Evolutionary conservation across 2,329 filamentous ascomycete species (phyloP).

Genomic region (Pseudogymnoascus sp.): DNA sequence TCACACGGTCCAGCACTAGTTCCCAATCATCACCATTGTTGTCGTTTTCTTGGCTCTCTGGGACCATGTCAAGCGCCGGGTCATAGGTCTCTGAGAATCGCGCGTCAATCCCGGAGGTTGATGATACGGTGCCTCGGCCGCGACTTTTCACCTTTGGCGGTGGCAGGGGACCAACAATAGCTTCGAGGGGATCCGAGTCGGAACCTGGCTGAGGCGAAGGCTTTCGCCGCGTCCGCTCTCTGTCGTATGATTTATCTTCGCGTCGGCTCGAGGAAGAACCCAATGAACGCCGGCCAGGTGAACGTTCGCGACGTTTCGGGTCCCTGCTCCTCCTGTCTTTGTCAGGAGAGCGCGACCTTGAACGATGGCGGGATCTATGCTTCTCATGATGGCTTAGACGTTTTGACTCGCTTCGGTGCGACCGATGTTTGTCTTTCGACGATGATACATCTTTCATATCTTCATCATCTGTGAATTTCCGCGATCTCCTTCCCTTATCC

Average conservation of each 20-base stretch:
- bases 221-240: not conserved
- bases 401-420: not conserved
- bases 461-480: not conserved
- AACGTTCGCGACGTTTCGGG: not conserved
- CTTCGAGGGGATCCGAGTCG: slow-evolving; percentile 66
- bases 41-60: slow-evolving; percentile 34
- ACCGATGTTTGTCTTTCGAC: not conserved
- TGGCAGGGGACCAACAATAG: slow-evolving; percentile 67
- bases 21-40: slow-evolving; percentile 63
- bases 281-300: not conserved
- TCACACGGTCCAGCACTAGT: slow-evolving; percentile 69
- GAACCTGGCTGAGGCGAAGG: slow-evolving; percentile 20
- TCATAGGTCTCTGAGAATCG: slow-evolving; percentile 66
- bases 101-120: slow-evolving; percentile 62
- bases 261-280: not conserved
- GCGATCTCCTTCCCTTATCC: not conserved
- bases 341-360: not conserved
- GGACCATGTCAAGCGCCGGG: slow-evolving; percentile 43
- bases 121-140: slow-evolving; percentile 59
- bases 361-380: not conserved
- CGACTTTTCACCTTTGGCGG: slow-evolving; percentile 44
- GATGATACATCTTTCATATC: not conserved
- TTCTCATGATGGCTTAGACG: not conserved
- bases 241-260: not conserved
- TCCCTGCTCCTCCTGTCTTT: not conserved